Base-by-base conservation (phyloP, 2,329 filamentous ascomycete species). In the Cladosporium sp. region DNA sequence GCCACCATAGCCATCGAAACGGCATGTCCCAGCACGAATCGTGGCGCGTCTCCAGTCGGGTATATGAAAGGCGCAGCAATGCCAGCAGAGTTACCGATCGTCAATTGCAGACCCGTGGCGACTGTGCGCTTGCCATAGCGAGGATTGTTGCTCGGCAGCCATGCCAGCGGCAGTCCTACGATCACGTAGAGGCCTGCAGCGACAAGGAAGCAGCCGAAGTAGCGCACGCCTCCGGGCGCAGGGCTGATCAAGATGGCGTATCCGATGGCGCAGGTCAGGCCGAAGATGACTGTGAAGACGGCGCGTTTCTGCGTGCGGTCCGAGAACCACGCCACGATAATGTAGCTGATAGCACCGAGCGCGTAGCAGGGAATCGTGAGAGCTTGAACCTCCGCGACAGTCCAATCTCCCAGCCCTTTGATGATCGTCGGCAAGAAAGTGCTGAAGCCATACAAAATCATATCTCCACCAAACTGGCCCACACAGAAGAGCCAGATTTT, bases 341-440 rank as follows among this genome's bases (percentile, higher is more conserved):
- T 82, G 68, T 91, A 92, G 0, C 81, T 83, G 6, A 86, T 77
- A 0, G 88, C 88, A 3, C 89, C 89, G 3, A 91, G 70, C 5
- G 84, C 83, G 69, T 92, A 92, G 71, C 87, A 90, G 0, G 89
- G 89, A 45, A 93, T 88, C 0, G 89, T 92, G 28, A 92, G 80
- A 24, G 89, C 83, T 70, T 92, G 89, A 6, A 90, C 82, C 66
- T 89, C 79, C 0, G 87, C 82, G 0, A 77, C 76, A 0, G 82
- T 78, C 77, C 87, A 90, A 1, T 68, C 68, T 0, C 75, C 73
- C 51, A 92, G 81, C 3, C 81, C 84, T 37, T 83, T 78, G 70
- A 93, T 90, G 62, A 93, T 92, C 4, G 88, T 91, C 0, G 89
- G 89, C 44, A 93, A 74, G 68, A 92, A 92, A 0, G 87, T 91